phyloP scores from a whole-genome alignment of 108 stramenopile species.

The Nitzschia sp. region DNA sequence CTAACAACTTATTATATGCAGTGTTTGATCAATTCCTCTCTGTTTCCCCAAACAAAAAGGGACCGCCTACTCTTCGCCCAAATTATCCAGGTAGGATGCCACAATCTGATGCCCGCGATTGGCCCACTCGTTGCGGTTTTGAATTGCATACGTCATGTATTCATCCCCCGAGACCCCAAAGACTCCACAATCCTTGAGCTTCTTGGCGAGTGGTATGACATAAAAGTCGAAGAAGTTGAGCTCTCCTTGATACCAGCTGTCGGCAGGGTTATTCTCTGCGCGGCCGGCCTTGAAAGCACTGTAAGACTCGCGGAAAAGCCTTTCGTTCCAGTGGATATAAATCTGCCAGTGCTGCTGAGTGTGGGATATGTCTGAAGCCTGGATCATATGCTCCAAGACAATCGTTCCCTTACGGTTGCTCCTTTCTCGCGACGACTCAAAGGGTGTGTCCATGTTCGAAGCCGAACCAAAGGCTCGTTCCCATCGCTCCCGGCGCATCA shows the following conservation, averaged over 20 bases:
- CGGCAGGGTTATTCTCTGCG: slow-evolving; percentile 8
- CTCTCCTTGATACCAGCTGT: slow-evolving; percentile 28
- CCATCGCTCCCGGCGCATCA: slow-evolving; percentile 31
- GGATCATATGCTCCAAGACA: slow-evolving; percentile 45
- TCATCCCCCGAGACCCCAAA: slow-evolving; percentile 26
- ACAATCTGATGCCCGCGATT: slow-evolving; percentile 26
- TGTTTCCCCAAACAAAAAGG: no score
- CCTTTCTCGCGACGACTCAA: neutral
- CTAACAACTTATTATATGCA: no score
- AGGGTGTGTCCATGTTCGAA: slow-evolving; percentile 4
- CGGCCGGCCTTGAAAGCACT: slow-evolving; percentile 25
- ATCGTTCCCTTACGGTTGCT: slow-evolving; percentile 28
- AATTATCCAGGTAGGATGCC: neutral
- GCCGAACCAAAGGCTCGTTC: slow-evolving; percentile 23
- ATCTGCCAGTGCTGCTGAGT: slow-evolving; percentile 50
- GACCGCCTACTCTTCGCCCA: no score
- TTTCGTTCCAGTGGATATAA: slow-evolving; percentile 52
- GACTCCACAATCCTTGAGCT: slow-evolving; percentile 31
- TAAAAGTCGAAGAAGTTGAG: slow-evolving; percentile 37
- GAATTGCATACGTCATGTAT: slow-evolving; percentile 28
- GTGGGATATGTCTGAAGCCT: slow-evolving; percentile 47
- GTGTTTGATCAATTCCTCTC: no score
- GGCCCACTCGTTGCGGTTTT: slow-evolving; percentile 34
- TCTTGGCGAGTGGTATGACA: slow-evolving; percentile 39
- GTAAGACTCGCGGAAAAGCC: slow-evolving; percentile 37